Evolutionary conservation across 148 eudicot genomes (phyloP), one percentile per base, ranked within the genome.

Genomic region (Vaccinium myrtillus): DNA sequence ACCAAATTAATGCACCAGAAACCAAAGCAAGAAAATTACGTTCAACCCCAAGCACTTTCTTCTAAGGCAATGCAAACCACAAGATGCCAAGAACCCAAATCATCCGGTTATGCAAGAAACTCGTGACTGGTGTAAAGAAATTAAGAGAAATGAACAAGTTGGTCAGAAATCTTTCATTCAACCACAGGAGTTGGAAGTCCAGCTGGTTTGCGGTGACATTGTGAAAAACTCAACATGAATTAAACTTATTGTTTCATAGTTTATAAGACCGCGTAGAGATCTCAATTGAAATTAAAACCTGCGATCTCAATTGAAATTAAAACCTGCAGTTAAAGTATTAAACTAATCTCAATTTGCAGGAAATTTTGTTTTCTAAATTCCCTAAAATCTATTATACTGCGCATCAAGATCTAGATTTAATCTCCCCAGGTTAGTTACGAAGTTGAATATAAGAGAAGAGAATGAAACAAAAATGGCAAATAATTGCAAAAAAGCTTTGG

Each of bases 81-180:
- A 75, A 27, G 53, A 63, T 83, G 46, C 84, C 77, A 74, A 80
- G 79, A 80, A 6, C 71, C 70, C 61, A 18, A 83, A 77, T 80
- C 84, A 87, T 65, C 82, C 30, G 77, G 13, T 74, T 83, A 27
- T 13, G 51, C 82, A 76, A 82, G 69, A 67, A 63, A 63, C 82
- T 65, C 74, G 56, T 84, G 84, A 84, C 32, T 51, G 23, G 25
- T 56, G 30, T 23, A 19, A 79, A 54, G 74, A 69, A 69, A 79
- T 36, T 15, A 76, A 70, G 50, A 55, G 25, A 36, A 69, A 61
- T 61, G 46, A 70, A 51, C 11, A 70, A 82, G 59, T 69, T 82
- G 77, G 77, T 58, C 8, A 69, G 59, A 82, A n/a, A 14, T 19
- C 49, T 27, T 16, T 30, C 50, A 36, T 79, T 50, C 10, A 5